Evolutionary conservation across 2,329 filamentous ascomycete species (phyloP).

Genomic region (Fusarium buharicum): DNA sequence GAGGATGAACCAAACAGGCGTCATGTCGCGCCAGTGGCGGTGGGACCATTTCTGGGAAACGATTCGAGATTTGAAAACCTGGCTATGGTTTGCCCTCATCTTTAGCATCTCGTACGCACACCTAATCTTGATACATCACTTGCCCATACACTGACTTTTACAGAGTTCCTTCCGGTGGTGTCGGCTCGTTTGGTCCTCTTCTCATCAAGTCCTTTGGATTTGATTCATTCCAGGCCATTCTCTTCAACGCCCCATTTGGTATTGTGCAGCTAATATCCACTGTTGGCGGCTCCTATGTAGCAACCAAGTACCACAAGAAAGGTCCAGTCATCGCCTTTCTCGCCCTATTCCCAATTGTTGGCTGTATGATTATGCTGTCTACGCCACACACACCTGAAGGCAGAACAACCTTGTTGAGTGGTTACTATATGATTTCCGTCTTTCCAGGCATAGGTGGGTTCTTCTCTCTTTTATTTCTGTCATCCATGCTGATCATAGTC

Average conservation of each 20-base stretch:
- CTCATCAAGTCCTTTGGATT: conserved; percentile 69
- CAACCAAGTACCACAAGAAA: conserved; percentile 65
- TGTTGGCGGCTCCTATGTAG: conserved; percentile 65
- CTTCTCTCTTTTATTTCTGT: accelerated
- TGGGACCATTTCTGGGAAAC: conserved; percentile 56
- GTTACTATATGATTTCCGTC: conserved; percentile 69
- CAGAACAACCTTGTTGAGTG: conserved; percentile 58
- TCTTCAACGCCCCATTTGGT: conserved; percentile 71
- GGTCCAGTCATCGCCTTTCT: conserved; percentile 67
- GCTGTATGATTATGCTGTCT: conserved; percentile 60
- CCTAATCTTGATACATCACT: accelerated
- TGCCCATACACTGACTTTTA: background rate
- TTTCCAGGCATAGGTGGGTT: conserved; percentile 59
- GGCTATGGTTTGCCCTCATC: conserved; percentile 57
- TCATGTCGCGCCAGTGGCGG: conserved; percentile 53
- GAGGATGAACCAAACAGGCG: conserved; percentile 61
- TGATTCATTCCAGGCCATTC: conserved; percentile 63
- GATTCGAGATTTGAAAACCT: conserved; percentile 55
- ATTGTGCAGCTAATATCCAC: conserved; percentile 69
- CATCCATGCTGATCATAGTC: accelerated
- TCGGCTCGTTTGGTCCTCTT: conserved; percentile 67
- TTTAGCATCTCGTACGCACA: conserved; percentile 61
- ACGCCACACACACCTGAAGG: conserved; percentile 57
- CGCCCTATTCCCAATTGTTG: conserved; percentile 62
- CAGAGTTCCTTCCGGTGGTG: conserved; percentile 64